phyloP scores from a whole-genome alignment of 768 basidiomycete genomes.

The Pleurotus giganteus region DNA sequence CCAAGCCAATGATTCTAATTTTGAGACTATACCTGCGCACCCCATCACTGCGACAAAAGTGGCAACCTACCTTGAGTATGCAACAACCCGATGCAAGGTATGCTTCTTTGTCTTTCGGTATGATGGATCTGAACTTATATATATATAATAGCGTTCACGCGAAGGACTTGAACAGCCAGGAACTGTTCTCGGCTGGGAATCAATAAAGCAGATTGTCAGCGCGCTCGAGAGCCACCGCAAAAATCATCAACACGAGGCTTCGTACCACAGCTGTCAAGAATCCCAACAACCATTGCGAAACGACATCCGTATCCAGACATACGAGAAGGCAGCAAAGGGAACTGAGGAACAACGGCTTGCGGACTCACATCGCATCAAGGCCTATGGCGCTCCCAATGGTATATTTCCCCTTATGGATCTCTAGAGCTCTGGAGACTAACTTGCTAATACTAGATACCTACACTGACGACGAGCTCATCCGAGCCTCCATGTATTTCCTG shows the following conservation, averaged over 20 bases:
- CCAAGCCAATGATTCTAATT: background rate
- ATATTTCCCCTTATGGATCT: background rate
- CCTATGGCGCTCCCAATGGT: conserved; percentile 16
- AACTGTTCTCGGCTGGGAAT: conserved; percentile 22
- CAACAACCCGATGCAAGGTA: conserved; percentile 27
- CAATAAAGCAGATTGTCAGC: conserved; percentile 25
- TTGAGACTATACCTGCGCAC: conserved; percentile 18
- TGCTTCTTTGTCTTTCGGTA: background rate
- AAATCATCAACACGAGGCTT: conserved; percentile 17
- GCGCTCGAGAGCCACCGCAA: conserved; percentile 23
- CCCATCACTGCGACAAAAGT: conserved; percentile 30
- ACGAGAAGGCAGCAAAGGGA: conserved; percentile 16
- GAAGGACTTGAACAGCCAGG: conserved; percentile 18
- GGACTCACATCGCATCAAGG: conserved; percentile 20
- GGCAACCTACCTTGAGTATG: conserved; percentile 26
- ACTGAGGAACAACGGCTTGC: conserved; percentile 18
- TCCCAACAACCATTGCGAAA: conserved; percentile 17
- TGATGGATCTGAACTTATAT: background rate
- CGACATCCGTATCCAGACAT: conserved; percentile 16
- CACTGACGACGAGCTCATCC: conserved; percentile 20
- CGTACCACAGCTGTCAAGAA: conserved; percentile 16
- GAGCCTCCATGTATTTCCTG: conserved; percentile 21
- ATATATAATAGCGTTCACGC: conserved; percentile 5
- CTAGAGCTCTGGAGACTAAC: background rate
- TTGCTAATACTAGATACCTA: conserved; percentile 20